Percentiles rank a stretch among this genome's conserved stretches.
Conservation (phyloP, 2,329 filamentous ascomycete genomes). For the Herpotrichia juniperi region DNA sequence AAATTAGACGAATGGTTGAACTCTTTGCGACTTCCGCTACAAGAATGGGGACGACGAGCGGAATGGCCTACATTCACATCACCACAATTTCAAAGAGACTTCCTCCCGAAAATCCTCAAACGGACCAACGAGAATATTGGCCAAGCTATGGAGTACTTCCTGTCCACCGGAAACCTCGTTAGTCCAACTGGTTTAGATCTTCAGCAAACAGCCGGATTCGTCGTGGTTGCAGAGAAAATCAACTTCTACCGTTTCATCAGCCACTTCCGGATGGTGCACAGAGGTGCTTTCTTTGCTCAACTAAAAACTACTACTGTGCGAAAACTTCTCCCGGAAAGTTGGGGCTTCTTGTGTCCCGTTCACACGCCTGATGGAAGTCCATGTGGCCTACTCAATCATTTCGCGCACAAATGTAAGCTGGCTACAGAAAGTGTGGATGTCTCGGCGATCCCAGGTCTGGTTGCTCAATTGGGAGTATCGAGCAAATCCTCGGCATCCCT, state of each 20-base stretch:
- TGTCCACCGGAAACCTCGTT: constrained; percentile 92
- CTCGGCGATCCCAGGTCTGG: constrained; percentile 73
- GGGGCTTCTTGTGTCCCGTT: constrained; percentile 97
- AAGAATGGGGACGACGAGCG: constrained; percentile 62
- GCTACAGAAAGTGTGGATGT: constrained; percentile 77
- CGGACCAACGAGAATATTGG: constrained; percentile 89
- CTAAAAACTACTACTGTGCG: constrained; percentile 96
- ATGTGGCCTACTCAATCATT: constrained; percentile 92
- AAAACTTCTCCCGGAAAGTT: constrained; percentile 94
- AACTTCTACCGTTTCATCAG: constrained; percentile 99
- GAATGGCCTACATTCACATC: constrained; percentile 70
- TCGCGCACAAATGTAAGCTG: constrained; percentile 93
- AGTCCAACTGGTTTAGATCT: constrained; percentile 91
- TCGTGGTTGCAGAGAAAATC: constrained; percentile 96
- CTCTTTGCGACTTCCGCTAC: constrained; percentile 61
- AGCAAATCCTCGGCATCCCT: constrained; percentile 77
- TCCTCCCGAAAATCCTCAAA: constrained; percentile 76
- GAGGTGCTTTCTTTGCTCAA: constrained; percentile 98
- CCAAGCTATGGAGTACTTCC: constrained; percentile 87
- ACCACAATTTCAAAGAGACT: constrained; percentile 76
- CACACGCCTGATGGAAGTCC: constrained; percentile 96
- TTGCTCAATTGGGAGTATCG: constrained; percentile 80
- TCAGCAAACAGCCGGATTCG: constrained; percentile 93
- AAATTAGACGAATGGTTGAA: constrained; percentile 86
- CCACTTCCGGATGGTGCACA: constrained; percentile 98